Evolutionary conservation across 1,284 basidiomycete species (phyloP).

Genomic region (Jaminaea rosea): DNA sequence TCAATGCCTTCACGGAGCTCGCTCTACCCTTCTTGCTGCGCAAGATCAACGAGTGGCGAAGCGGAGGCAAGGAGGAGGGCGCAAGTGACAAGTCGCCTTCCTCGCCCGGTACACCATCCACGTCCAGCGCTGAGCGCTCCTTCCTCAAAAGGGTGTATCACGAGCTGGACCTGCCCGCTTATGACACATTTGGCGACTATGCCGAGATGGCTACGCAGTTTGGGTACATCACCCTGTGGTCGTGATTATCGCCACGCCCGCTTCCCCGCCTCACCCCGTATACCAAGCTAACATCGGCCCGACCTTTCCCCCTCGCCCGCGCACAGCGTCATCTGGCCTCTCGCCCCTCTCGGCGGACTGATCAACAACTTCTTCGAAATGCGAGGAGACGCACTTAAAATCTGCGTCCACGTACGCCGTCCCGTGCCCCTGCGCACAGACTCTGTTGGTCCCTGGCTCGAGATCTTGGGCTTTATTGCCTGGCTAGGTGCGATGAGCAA

Average conservation of each 20-base stretch:
- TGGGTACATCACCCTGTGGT: slow-evolving; percentile 11
- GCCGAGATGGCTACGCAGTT: slow-evolving; percentile 92
- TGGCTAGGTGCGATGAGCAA: slow-evolving; percentile 36
- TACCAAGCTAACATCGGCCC: no score
- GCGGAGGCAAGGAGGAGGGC: slow-evolving; percentile 8
- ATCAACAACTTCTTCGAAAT: slow-evolving; percentile 82
- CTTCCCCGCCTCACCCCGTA: no score
- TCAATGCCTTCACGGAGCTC: slow-evolving; percentile 73
- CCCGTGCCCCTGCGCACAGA: slow-evolving; percentile 78
- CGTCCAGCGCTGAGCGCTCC: slow-evolving; percentile 55
- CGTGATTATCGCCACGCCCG: no score
- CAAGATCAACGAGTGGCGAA: slow-evolving; percentile 22
- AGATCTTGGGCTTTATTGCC: slow-evolving; percentile 56
- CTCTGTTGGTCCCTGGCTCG: slow-evolving; percentile 88
- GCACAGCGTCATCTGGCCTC: slow-evolving; percentile 72
- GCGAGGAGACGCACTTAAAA: slow-evolving; percentile 89
- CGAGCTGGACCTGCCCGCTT: slow-evolving; percentile 72
- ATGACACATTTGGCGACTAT: slow-evolving; percentile 62
- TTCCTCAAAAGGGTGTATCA: slow-evolving; percentile 67
- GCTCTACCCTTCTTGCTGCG: slow-evolving; percentile 72
- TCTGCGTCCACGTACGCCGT: slow-evolving; percentile 71
- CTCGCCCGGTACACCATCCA: not conserved
- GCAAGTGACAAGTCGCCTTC: not conserved
- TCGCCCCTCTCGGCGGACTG: slow-evolving; percentile 55
- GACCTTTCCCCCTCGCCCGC: not conserved